Base-by-base conservation (phyloP, 352 stramenopile genomes). In the Peronospora tabacina region DNA sequence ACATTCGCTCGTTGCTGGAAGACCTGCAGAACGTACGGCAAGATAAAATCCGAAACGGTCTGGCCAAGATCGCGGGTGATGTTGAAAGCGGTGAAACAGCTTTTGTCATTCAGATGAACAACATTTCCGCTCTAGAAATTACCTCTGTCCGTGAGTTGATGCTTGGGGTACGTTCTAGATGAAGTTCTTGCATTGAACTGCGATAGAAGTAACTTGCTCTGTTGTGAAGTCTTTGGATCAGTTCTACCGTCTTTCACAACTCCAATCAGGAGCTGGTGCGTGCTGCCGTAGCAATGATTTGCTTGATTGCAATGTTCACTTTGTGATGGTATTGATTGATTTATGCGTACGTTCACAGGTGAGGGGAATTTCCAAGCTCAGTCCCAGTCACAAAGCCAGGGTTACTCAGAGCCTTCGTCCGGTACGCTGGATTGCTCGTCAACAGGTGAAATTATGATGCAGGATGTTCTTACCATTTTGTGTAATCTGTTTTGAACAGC, bases 1-100 rank as follows among this genome's bases (percentile, higher is more conserved):
- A 91, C 40, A 61, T 94, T 17, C 81, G 82, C 1, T 89, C 75
- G 12, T 54, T 93, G 16, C 54, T 94, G 5, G 83, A 94, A 65
- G 85, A 95, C 58, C 73, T 95, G 20, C 80, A 93, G 44, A 91
- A 94, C 44, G 64, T 93, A n/a, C 77, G 85, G 0, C 82, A 94
- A 49, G 78, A 93, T 52, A 94, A 94, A 54, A 93, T 95, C 58
- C 82, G 85, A 49, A 85, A 86, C 32, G 83, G 83, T 90, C 58
- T 95, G 17, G 78, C 79, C 52, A 72, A 79, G 33, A 92, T 95
- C 33, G 74, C 78, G 9, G 76, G 47, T 30, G 82, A 94, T 32
- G 79, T 89, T 29, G 73, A 90, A 49, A 76, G 55, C 33, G 82
- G 79, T 13, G 79, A 75, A 30, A 81, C 78, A 22, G 79, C 82